phyloP scores from a whole-genome alignment of 2,329 filamentous ascomycete genomes.

The Scedosporium apiospermum region DNA sequence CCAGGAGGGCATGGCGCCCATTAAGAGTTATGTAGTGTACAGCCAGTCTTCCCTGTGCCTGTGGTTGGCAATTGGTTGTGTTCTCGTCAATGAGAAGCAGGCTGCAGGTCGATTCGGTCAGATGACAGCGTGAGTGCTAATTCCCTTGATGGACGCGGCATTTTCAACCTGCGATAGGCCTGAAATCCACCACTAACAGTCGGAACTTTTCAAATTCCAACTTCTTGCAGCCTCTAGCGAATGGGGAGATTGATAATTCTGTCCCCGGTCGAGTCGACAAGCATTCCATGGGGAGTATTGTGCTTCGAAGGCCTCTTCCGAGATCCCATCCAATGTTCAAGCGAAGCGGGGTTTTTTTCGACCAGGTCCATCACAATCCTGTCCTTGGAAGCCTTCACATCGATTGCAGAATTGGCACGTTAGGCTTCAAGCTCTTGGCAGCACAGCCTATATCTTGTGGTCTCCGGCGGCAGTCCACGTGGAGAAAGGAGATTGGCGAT shows the following conservation, averaged over 20 bases:
- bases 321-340: too few species aligned
- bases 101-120: not conserved
- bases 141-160: not conserved
- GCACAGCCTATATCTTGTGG: not conserved
- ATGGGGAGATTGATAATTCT: not conserved
- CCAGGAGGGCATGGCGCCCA: too few species aligned
- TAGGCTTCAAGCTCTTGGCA: too few species aligned
- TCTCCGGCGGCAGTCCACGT: not conserved
- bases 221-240: not conserved
- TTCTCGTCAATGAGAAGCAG: not conserved
- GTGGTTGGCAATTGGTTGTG: not conserved
- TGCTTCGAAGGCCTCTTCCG: too few species aligned
- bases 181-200: not conserved
- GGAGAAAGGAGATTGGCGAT: not conserved
- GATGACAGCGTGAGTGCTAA: not conserved
- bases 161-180: not conserved
- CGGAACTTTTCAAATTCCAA: not conserved
- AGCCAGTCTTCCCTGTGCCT: too few species aligned
- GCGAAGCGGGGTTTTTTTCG: too few species aligned
- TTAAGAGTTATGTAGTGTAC: not conserved
- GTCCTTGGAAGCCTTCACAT: too few species aligned
- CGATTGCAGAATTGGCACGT: too few species aligned
- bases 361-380: too few species aligned
- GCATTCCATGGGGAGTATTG: too few species aligned
- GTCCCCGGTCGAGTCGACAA: too few species aligned